Base-by-base conservation (phyloP, 2,329 filamentous ascomycete genomes). In the Ophidiomyces ophidiicola region DNA sequence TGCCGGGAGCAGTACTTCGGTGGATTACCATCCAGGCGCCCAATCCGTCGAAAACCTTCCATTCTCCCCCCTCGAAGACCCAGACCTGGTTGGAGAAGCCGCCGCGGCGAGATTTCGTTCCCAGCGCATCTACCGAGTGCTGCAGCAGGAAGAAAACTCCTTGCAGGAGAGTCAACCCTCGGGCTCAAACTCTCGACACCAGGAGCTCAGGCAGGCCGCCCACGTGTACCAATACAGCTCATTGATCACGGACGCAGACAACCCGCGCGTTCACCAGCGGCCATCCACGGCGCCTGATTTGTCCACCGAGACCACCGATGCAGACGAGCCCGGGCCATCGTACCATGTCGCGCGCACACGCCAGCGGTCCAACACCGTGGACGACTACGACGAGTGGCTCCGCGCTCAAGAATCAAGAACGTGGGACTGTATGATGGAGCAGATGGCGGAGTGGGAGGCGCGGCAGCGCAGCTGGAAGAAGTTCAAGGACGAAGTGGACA, bases 31-130 rank as follows among this genome's bases (percentile, higher is more conserved):
- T 18, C 35, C 19, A 28, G 15, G 50, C 48, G 23, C 32, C 25
- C 30, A 32, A 14, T 33, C 36, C n/a, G 17, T 12, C 5, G 26
- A 41, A 31, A 11, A 42, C 5, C 40, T 47, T 15, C 57, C 57
- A 24, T 30, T 63, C 26, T 64, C 69, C 5, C 76, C 74, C 2
- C 64, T 78, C 12, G 78, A 82, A 57, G 78, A 82, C 47, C 78
- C 77, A 0, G 69, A 77, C 41, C 61, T 82, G 6, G 78, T 82
- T 1, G 78, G 78, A 23, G 76, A 80, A 58, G 68, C 68, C 36
- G 78, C 76, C 3, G 78, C 78, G 2, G 63, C 66, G 6, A 57
- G 66, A 45, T 74, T 76, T 5, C 64, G 73, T 30, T 58, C 61
- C n/a, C 71, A 73, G 51, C 65, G 78, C 44, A 55, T 61, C 5